Evolutionary conservation across 1,139 yeast genomes (phyloP), one percentile per base, ranked within the genome.

Genomic region (Chernovozyma sophiae-reginae): DNA sequence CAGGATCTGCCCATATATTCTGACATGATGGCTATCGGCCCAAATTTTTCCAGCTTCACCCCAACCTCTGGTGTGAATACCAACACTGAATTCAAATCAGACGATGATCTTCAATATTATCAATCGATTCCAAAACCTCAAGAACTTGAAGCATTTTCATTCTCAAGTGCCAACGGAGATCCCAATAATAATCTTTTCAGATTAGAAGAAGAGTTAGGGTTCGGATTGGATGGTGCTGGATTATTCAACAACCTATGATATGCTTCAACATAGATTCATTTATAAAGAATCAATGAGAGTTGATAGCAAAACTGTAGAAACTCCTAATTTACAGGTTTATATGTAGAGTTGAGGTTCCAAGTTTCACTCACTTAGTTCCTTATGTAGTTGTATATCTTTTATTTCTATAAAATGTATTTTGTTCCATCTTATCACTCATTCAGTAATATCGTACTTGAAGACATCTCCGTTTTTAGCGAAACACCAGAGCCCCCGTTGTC

Each of bases 391-490:
- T n/a, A n/a, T n/a, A n/a, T n/a, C n/a, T n/a, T 6, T 27, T 7
- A 27, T 27, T 27, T 14, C 14, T 14, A 6, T 20, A 12, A 8
- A 19, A 16, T 24, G 6, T 11, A 17, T n/a, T n/a, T n/a, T n/a
- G n/a, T n/a, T 33, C 32, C 32, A 35, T 24, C 30, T n/a, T n/a
- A n/a, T n/a, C n/a, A n/a, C n/a, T n/a, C n/a, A n/a, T n/a, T n/a
- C n/a, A n/a, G n/a, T 34, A 28, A 56, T 48, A 32, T 35, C 35
- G 37, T 56, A 59, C 34, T 65, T 64, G 33, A 76, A 63, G 11
- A 75, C 53, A 52, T 77, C 83, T 2, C 83, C 83, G 31, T 68
- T 70, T 34, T 68, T 65, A 2, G 72, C 68, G 53, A 70, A 72
- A 19, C 74, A 67, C 81, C 81, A 77, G 34, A 77, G 62, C 37